Conservation (phyloP, 176 grass and related monocot species). For the Typha latifolia region DNA sequence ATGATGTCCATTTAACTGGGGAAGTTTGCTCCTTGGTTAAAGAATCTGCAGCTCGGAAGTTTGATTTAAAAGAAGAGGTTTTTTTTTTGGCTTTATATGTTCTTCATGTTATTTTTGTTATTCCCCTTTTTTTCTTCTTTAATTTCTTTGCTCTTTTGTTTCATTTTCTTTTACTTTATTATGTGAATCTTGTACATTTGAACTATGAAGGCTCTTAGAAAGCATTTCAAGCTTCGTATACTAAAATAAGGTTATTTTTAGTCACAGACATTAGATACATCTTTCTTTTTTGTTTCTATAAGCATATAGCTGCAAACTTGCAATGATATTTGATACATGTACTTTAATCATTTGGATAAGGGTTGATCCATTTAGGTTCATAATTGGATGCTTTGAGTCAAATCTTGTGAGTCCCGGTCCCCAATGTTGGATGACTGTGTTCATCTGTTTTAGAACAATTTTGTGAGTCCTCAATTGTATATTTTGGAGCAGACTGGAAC, state of each 20-base stretch:
- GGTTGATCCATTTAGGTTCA: not conserved
- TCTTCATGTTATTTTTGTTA: not conserved
- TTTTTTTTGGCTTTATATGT: slow-evolving; percentile 13
- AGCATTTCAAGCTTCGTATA: too few relatives aligned
- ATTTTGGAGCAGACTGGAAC: too few relatives aligned
- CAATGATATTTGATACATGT: not conserved
- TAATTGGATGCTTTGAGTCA: not conserved
- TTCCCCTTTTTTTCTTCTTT: not conserved
- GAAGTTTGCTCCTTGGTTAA: slow-evolving; percentile 60
- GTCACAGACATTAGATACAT: not conserved
- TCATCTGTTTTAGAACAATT: too few relatives aligned
- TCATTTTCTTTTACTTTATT: not conserved
- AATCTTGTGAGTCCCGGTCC: not conserved
- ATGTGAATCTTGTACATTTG: too few relatives aligned
- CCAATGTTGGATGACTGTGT: too few relatives aligned
- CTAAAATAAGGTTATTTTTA: not conserved
- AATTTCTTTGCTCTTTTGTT: not conserved
- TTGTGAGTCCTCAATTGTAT: too few relatives aligned
- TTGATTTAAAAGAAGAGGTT: slow-evolving; percentile 98
- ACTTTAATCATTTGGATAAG: slow-evolving; percentile 1
- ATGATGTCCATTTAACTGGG: slow-evolving; percentile 32
- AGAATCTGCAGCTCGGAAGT: slow-evolving; percentile 65
- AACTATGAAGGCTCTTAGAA: too few relatives aligned
- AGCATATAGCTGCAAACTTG: too few relatives aligned
- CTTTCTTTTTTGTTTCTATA: not conserved